Evolutionary conservation across 768 basidiomycete species (phyloP), one percentile per base, ranked within the genome.

Genomic region (Mycena leptocephala): DNA sequence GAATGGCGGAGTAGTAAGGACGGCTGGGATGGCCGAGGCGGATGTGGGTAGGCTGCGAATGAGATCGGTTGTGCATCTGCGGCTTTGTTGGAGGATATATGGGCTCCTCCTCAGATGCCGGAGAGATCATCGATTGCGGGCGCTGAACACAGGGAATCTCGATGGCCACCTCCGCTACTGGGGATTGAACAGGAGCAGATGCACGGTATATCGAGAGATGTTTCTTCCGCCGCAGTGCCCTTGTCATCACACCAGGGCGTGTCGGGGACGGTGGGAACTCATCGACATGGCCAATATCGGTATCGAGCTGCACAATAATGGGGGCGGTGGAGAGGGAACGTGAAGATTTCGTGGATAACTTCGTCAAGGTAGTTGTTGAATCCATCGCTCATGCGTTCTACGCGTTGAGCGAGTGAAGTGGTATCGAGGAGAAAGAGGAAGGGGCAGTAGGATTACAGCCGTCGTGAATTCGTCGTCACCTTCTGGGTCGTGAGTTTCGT

Each of bases 1-100:
- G 89, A 63, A 92, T 92, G 62, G 87, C 91, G 28, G 87, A 86
- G 80, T 92, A 92, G 78, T 90, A 90, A 16, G 91, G 91, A 24
- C 91, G 85, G 65, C 82, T 87, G 14, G 91, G 90, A 75, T 89
- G 89, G 1, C 91, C 91, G 33, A 92, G 82, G 10, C 87, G 89
- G 63, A 84, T 79, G 26, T 78, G 43, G 43, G 43, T 72, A 48
- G 81, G 80, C 37, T 83, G 81, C 5, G 82, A 84, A 33, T 80
- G 70, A 24, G 81, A 76, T 39, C 80, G 81, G 18, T 74, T 59
- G 46, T 81, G 82, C 24, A 33, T 68, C 37, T 32, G 39, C 56
- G 71, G 22, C 39, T 59, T 53, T 37, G 65, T 30, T 43, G 63
- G 72, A 59, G 74, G 77, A 75, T 32, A 79, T 78, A 75, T 76